phyloP scores from a whole-genome alignment of 129 eudicot species.

The Pseudognaphalium luteoalbum region DNA sequence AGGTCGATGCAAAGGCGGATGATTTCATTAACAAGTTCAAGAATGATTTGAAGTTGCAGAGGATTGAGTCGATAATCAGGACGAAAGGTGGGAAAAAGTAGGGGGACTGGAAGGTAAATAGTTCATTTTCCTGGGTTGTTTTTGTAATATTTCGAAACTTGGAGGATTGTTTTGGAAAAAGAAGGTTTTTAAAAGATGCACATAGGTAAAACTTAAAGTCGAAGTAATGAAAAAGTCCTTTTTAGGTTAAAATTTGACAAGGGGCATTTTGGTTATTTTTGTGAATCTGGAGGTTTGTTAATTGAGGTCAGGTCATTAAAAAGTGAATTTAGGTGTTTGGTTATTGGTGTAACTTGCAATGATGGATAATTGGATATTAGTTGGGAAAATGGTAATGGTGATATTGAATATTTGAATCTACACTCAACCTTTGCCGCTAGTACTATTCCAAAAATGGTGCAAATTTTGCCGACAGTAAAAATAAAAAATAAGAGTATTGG shows the following conservation, averaged over 20 bases:
- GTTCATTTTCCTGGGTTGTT: constrained; percentile 28
- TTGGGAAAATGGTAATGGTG: constrained; percentile 4
- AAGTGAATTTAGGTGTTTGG: constrained; percentile 21
- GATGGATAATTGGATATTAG: constrained; percentile 5
- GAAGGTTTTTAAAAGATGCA: constrained; percentile 1
- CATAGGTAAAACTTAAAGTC: neutral
- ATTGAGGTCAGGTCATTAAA: constrained; percentile 3
- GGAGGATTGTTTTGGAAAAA: constrained; percentile 9
- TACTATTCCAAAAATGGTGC: neutral
- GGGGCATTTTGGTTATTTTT: constrained; percentile 25
- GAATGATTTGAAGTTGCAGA: constrained; percentile 81
- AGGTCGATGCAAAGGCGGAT: constrained; percentile 81
- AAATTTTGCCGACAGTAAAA: too few species aligned
- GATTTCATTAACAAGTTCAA: constrained; percentile 79
- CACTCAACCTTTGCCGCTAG: neutral
- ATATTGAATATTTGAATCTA: neutral
- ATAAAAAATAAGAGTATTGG: too few species aligned
- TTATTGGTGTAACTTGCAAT: constrained; percentile 30
- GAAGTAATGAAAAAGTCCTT: neutral
- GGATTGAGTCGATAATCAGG: constrained; percentile 75
- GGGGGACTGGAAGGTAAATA: constrained; percentile 43
- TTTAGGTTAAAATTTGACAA: neutral
- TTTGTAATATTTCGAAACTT: constrained; percentile 13
- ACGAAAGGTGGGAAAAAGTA: constrained; percentile 56
- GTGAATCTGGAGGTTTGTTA: constrained; percentile 23